These are phyloP conservation scores for Penicillium griseofulvum DNA, from an alignment of 2,329 filamentous ascomycete species.

Conservation along the genomic window DNA sequence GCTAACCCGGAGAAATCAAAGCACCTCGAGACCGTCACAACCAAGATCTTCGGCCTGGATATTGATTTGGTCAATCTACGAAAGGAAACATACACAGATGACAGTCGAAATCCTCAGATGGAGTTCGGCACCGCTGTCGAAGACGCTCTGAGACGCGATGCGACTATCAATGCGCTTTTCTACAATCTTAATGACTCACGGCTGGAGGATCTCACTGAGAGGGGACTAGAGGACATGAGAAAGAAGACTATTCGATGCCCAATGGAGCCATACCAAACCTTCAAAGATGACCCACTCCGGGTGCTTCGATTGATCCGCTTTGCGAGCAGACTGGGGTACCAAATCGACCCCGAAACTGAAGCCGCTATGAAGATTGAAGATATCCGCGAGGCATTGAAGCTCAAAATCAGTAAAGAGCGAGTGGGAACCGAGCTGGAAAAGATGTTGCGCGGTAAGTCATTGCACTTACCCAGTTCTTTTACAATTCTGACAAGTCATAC, in stretches of 20 bases:
- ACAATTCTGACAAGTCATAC: neutral
- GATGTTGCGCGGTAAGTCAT: slow-evolving; percentile 68
- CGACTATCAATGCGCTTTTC: slow-evolving; percentile 92
- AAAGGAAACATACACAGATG: slow-evolving; percentile 85
- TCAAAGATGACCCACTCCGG: slow-evolving; percentile 87
- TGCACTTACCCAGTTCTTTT: neutral
- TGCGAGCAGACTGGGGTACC: slow-evolving; percentile 77
- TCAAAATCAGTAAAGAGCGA: slow-evolving; percentile 90
- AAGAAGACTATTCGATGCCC: slow-evolving; percentile 76
- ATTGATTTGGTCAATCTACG: slow-evolving; percentile 92
- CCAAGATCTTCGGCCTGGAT: slow-evolving; percentile 79
- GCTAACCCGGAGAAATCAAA: slow-evolving; percentile 96
- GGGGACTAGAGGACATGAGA: slow-evolving; percentile 71
- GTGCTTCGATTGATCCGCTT: slow-evolving; percentile 87
- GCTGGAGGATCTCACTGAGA: slow-evolving; percentile 80
- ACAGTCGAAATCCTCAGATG: slow-evolving; percentile 86
- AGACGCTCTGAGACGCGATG: slow-evolving; percentile 84
- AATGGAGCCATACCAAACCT: slow-evolving; percentile 83
- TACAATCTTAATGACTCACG: slow-evolving; percentile 80
- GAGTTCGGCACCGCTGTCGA: slow-evolving; percentile 91
- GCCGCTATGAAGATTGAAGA: slow-evolving; percentile 71
- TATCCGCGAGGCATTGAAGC: slow-evolving; percentile 74
- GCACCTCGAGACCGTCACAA: slow-evolving; percentile 88
- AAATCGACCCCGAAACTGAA: slow-evolving; percentile 68
- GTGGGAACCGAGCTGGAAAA: slow-evolving; percentile 87